Conservation (phyloP, 306 rosid genomes). For the Vigna angularis region DNA sequence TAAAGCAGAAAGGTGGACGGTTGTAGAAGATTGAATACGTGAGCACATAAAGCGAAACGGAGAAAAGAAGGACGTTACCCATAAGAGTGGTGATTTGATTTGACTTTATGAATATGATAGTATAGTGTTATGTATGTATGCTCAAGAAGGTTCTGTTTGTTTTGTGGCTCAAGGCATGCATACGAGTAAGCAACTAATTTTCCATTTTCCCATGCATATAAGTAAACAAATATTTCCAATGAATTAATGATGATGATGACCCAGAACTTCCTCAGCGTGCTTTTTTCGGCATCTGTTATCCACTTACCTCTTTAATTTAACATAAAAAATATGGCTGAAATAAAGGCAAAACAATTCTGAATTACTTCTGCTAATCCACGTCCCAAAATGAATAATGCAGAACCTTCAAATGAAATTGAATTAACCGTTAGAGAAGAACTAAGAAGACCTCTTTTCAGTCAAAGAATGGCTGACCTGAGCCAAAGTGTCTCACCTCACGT, state of each 20-base stretch:
- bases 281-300: not conserved
- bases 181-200: not conserved
- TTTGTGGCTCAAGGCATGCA: not conserved
- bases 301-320: too few species aligned
- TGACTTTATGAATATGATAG: not conserved
- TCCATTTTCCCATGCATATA: too few species aligned
- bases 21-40: too few species aligned
- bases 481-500: conserved; percentile 71
- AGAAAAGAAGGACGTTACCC: too few species aligned
- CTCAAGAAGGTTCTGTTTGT: not conserved
- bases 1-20: too few species aligned
- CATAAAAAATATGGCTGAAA: too few species aligned
- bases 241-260: not conserved
- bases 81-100: not conserved
- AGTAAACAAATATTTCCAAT: not conserved
- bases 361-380: too few species aligned
- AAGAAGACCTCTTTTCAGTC: conserved; percentile 49
- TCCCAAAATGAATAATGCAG: too few species aligned
- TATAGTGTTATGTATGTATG: too few species aligned
- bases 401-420: not conserved
- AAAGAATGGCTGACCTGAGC: conserved; percentile 57
- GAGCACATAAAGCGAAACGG: too few species aligned
- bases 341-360: too few species aligned
- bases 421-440: not conserved
- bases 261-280: not conserved